Evolutionary conservation across 2,329 filamentous ascomycete species (phyloP).

Genomic region (Exophiala phaeomuriformis): DNA sequence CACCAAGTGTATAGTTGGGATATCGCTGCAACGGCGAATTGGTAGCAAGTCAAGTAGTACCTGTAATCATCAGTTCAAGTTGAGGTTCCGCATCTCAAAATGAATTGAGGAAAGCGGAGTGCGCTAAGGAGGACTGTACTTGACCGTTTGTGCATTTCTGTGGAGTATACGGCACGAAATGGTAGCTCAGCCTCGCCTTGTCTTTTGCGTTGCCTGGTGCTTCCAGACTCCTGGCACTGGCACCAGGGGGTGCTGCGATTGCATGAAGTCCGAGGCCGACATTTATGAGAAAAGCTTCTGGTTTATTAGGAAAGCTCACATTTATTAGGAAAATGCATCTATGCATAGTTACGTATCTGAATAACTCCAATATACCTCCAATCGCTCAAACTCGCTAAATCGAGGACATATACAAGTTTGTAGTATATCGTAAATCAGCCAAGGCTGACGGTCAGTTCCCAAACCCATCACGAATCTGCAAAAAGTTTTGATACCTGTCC

Average conservation of each 20-base stretch:
- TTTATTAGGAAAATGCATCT: too few relatives aligned
- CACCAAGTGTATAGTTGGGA: neutral
- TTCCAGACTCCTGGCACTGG: too few relatives aligned
- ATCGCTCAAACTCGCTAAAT: neutral
- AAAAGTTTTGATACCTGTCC: conserved; percentile 41
- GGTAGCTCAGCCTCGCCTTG: neutral
- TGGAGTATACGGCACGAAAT: neutral
- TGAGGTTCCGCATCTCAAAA: too few relatives aligned
- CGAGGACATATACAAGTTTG: neutral
- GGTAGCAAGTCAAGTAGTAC: neutral
- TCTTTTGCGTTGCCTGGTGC: too few relatives aligned
- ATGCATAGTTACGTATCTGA: too few relatives aligned
- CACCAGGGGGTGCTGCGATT: too few relatives aligned
- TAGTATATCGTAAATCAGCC: neutral
- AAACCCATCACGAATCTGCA: conserved; percentile 43
- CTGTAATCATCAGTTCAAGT: too few relatives aligned
- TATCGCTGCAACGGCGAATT: neutral
- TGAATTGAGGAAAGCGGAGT: too few relatives aligned
- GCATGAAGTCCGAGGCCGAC: too few relatives aligned
- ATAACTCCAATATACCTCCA: neutral
- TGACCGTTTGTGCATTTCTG: neutral
- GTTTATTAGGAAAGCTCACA: too few relatives aligned
- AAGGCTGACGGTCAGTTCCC: neutral
- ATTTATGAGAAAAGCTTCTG: too few relatives aligned
- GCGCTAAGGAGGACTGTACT: too few relatives aligned